phyloP scores from a whole-genome alignment of 2,329 filamentous ascomycete species.

The Onygenales sp. region DNA sequence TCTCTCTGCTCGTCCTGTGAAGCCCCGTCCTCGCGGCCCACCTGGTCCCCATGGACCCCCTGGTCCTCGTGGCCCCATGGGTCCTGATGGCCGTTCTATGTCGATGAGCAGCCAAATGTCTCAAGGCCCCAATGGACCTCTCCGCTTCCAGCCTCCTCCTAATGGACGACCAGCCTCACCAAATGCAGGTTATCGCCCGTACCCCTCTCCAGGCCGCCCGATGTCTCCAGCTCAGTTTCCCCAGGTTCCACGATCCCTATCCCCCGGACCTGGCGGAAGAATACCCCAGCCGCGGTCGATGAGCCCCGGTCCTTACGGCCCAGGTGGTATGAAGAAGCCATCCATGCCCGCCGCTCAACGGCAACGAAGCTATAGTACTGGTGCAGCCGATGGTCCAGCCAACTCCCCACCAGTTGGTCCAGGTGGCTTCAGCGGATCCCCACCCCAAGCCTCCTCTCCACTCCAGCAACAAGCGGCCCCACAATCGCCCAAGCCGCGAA shows the following conservation, averaged over 20 bases:
- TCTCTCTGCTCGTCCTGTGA: constrained; percentile 82
- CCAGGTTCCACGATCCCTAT: constrained; percentile 32
- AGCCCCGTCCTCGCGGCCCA: constrained; percentile 55
- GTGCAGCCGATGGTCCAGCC: constrained; percentile 17
- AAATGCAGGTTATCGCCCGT: constrained; percentile 16
- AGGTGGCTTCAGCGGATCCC: neutral
- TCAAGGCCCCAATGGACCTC: constrained; percentile 12
- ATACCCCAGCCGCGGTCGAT: constrained; percentile 33
- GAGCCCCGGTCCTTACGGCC: constrained; percentile 38
- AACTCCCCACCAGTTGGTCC: neutral
- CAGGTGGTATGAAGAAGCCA: constrained; percentile 31
- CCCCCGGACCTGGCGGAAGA: constrained; percentile 35
- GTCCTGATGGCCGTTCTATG: constrained; percentile 23
- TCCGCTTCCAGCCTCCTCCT: constrained; percentile 11
- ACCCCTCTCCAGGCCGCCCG: constrained; percentile 13
- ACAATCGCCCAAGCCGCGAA: constrained; percentile 38
- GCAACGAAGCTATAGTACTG: constrained; percentile 36
- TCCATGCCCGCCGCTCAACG: constrained; percentile 29
- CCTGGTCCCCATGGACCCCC: constrained; percentile 23
- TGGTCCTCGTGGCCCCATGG: constrained; percentile 24
- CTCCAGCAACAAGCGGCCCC: constrained; percentile 13
- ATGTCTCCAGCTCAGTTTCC: constrained; percentile 25
- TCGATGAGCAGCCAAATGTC: constrained; percentile 17
- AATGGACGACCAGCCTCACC: constrained; percentile 21
- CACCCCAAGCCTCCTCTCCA: constrained; percentile 39